phyloP scores from a whole-genome alignment of 2,329 filamentous ascomycete species.

The Byssothecium circinans region DNA sequence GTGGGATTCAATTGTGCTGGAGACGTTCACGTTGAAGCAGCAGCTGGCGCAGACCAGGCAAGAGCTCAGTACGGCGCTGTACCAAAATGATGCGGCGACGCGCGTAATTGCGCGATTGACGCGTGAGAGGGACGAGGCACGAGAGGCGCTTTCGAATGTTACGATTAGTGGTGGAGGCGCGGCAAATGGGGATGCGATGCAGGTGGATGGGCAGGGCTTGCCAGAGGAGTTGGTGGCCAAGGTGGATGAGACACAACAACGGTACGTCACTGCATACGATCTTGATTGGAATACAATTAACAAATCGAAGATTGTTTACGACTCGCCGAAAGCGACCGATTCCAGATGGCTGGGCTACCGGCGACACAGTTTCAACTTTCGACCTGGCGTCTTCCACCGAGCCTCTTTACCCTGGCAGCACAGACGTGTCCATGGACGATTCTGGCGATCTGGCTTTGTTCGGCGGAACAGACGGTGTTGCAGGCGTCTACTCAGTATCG shows the following conservation, averaged over 20 bases:
- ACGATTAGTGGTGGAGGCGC: constrained; percentile 64
- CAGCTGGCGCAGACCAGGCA: constrained; percentile 87
- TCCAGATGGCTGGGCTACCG: constrained; percentile 80
- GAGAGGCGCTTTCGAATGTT: constrained; percentile 83
- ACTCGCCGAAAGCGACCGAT: constrained; percentile 86
- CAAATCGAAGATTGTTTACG: constrained; percentile 69
- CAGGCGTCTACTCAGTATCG: constrained; percentile 77
- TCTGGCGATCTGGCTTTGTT: constrained; percentile 69
- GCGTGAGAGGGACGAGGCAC: constrained; percentile 89
- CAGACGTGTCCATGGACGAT: constrained; percentile 60
- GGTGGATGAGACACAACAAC: constrained; percentile 78
- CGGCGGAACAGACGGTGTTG: constrained; percentile 72
- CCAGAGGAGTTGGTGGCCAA: constrained; percentile 70
- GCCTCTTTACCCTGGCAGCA: constrained; percentile 61
- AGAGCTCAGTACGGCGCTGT: constrained; percentile 89
- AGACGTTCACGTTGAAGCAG: constrained; percentile 88
- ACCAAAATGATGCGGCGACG: constrained; percentile 96
- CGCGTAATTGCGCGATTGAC: constrained; percentile 89
- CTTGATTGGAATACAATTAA: constrained; percentile 19
- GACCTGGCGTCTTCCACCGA: constrained; percentile 58
- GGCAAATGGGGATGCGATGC: constrained; percentile 80
- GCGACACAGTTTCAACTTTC: constrained; percentile 68
- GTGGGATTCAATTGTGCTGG: constrained; percentile 91
- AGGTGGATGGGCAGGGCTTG: constrained; percentile 79
- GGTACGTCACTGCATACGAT: constrained; percentile 56